Percentiles rank a stretch among this genome's conserved stretches.
phyloP scores from a whole-genome alignment of 805 yeast species.

The Kazachstania taianensis region DNA sequence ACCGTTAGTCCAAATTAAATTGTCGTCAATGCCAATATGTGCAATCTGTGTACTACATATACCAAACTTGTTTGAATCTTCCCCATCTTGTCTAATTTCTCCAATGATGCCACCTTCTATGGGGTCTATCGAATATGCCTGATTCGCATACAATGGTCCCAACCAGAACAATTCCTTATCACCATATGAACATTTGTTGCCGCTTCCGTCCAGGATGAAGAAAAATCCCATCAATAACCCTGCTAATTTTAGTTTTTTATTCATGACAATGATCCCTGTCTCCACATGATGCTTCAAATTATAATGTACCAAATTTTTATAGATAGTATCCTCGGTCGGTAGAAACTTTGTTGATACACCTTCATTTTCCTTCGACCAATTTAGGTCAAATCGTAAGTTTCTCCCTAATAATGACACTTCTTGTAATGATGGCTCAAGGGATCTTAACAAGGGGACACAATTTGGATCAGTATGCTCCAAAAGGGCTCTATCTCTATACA shows the following conservation, averaged over 20 bases:
- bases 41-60: slow-evolving; percentile 28
- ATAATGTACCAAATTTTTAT: slow-evolving; percentile 15
- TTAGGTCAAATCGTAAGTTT: slow-evolving; percentile 3
- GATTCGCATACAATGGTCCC: slow-evolving; percentile 39
- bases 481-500: slow-evolving; percentile 27
- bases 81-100: slow-evolving; percentile 14
- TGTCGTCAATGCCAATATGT: slow-evolving; percentile 15
- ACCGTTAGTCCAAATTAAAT: slow-evolving; percentile 57
- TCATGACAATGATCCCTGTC: slow-evolving; percentile 25
- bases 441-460: slow-evolving; percentile 20
- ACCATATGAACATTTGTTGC: slow-evolving; percentile 44
- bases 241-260: slow-evolving; percentile 16
- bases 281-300: slow-evolving; percentile 25
- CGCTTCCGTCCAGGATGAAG: slow-evolving; percentile 21
- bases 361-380: slow-evolving; percentile 1
- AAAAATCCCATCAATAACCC: slow-evolving; percentile 6
- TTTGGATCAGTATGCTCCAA: slow-evolving; percentile 14
- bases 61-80: slow-evolving; percentile 4
- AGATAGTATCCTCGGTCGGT: slow-evolving; percentile 13
- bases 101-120: slow-evolving; percentile 32
- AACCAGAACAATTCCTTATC: slow-evolving; percentile 75
- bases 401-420: slow-evolving; percentile 18
- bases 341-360: neutral
- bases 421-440: slow-evolving; percentile 21
- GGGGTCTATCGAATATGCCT: slow-evolving; percentile 30